Percentiles rank a stretch among this genome's conserved stretches.
phyloP scores from a whole-genome alignment of 179 eudicot species.

The Actinidia chinensis region DNA sequence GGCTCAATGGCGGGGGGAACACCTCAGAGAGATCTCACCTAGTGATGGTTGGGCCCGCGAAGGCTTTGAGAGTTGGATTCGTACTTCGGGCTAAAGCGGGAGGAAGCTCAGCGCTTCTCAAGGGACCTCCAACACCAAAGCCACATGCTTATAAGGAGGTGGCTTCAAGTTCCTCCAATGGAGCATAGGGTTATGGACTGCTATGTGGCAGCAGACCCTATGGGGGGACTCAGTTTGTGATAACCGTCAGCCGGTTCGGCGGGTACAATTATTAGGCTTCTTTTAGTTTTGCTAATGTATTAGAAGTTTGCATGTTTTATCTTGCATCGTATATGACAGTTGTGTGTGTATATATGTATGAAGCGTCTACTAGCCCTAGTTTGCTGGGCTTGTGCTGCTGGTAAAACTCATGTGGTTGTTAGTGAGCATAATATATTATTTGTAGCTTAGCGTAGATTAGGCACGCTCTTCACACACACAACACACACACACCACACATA shows the following conservation, averaged over 20 bases:
- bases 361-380: neutral
- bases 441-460: too few relatives aligned
- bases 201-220: neutral
- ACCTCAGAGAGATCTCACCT: neutral
- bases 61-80: conserved; percentile 3
- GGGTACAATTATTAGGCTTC: neutral
- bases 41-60: conserved; percentile 13
- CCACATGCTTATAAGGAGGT: too few relatives aligned
- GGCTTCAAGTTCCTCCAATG: neutral
- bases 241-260: neutral
- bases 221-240: neutral
- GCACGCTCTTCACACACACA: neutral
- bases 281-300: neutral
- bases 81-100: neutral
- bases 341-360: neutral
- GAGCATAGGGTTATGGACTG: neutral
- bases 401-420: neutral
- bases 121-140: neutral
- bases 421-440: neutral
- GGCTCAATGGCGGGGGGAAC: conserved; percentile 20
- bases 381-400: neutral
- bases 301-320: neutral
- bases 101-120: neutral
- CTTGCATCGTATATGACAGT: neutral
- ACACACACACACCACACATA: conserved; percentile 3